phyloP scores from a whole-genome alignment of 176 grass and related monocot genomes.

The Rhynchospora pubera region DNA sequence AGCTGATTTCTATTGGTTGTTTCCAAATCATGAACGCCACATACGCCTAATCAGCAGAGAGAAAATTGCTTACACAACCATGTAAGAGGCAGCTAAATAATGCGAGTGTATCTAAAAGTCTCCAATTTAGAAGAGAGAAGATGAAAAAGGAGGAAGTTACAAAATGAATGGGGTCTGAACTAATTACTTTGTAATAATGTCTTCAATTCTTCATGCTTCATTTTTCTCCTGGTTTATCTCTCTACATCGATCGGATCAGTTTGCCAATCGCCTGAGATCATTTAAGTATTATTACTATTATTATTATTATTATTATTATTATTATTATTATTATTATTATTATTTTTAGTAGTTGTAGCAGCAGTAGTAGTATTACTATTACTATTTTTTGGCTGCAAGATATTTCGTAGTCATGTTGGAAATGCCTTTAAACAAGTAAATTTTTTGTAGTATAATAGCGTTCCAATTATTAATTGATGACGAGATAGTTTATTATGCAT shows the following conservation, averaged over 20 bases:
- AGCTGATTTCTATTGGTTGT: neutral
- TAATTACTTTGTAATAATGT: constrained; percentile 8
- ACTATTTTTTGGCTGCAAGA: neutral
- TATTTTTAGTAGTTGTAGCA: no score
- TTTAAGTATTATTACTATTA: neutral
- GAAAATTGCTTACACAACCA: neutral
- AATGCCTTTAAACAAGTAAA: no score
- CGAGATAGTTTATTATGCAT: no score
- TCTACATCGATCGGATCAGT: no score
- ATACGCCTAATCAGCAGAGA: no score
- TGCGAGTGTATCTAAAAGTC: neutral
- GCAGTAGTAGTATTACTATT: no score
- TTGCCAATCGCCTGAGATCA: constrained; percentile 4
- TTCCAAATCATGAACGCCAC: neutral
- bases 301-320: no score
- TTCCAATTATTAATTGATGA: neutral
- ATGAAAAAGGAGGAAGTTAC: neutral
- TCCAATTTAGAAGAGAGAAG: neutral
- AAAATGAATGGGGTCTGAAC: constrained; percentile 7
- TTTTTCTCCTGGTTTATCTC: no score
- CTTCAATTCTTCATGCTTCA: no score
- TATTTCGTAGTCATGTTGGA: neutral
- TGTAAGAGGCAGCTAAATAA: neutral
- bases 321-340: no score
- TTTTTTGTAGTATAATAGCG: no score